These are phyloP conservation scores for Podila epicladia DNA, from an alignment of 192 early-diverging fungal species.

Conservation along the genomic window DNA sequence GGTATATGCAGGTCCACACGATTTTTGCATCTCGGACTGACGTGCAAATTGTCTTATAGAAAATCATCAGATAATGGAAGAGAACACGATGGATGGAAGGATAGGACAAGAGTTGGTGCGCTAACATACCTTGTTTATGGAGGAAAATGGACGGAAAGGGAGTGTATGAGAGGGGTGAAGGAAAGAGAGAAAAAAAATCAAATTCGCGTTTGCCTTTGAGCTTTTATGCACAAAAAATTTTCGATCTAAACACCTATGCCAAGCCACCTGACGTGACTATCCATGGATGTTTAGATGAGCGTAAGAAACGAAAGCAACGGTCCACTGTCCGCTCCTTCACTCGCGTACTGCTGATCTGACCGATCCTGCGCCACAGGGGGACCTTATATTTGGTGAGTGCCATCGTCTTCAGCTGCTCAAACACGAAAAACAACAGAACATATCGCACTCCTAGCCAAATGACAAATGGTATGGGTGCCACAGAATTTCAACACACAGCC, in stretches of 20 bases:
- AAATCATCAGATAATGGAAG: constrained; percentile 34
- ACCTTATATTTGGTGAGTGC: no score
- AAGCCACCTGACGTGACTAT: constrained; percentile 6
- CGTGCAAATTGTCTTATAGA: constrained; percentile 49
- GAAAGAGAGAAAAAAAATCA: neutral
- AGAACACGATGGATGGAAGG: neutral
- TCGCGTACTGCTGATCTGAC: no score
- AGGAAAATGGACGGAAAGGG: neutral
- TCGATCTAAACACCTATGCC: neutral
- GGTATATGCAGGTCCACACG: constrained; percentile 48
- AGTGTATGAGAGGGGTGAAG: neutral
- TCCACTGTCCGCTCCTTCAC: no score
- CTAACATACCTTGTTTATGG: no score
- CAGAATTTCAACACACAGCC: no score
- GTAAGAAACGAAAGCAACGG: neutral
- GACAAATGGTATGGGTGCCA: no score
- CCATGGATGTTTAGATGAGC: neutral
- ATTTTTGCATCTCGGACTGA: constrained; percentile 38
- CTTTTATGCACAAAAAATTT: constrained; percentile 1
- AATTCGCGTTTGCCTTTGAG: neutral
- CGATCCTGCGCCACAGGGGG: no score
- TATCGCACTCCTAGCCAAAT: no score
- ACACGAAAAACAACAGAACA: no score
- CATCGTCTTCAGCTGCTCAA: no score
- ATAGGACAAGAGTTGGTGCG: neutral